Conservation (phyloP, 441 rosid genomes). For the Cnidoscolus chayamansa region DNA sequence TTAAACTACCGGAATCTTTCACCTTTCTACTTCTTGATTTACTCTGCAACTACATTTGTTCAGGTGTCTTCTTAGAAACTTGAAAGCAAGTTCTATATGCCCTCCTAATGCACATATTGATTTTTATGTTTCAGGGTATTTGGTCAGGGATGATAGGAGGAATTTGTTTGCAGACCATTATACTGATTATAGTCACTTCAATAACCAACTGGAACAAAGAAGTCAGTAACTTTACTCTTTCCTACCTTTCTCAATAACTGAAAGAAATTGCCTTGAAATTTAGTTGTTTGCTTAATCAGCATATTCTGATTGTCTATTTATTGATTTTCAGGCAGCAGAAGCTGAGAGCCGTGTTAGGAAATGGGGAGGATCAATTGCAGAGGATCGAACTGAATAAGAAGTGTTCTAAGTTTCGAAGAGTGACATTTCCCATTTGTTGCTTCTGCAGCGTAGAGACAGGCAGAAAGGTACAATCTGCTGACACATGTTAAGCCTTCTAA, state of each 20-base stretch:
- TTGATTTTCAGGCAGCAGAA: conserved; percentile 57
- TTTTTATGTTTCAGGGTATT: conserved; percentile 52
- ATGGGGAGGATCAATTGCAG: conserved; percentile 75
- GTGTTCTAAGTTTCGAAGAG: neutral
- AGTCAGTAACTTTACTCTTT: conserved; percentile 31
- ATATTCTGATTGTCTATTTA: neutral
- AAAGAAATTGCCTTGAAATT: neutral
- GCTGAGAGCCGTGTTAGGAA: conserved; percentile 63
- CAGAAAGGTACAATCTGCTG: neutral
- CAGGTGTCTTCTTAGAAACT: too few species aligned
- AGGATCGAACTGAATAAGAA: neutral
- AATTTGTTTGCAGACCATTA: conserved; percentile 63
- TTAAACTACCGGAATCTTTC: neutral
- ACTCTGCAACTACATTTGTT: too few species aligned
- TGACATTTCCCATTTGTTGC: neutral
- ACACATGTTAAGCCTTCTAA: neutral
- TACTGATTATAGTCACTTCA: conserved; percentile 54
- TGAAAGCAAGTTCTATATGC: too few species aligned
- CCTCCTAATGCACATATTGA: neutral
- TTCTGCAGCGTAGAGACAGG: neutral
- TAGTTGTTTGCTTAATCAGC: neutral
- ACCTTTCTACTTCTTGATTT: neutral
- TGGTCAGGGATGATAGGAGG: conserved; percentile 96
- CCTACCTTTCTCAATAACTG: neutral
- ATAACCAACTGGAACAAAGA: conserved; percentile 70